These are phyloP conservation scores for Chytriomyces sp. DNA, from an alignment of 192 early-diverging fungal genomes.

Conservation along the genomic window DNA sequence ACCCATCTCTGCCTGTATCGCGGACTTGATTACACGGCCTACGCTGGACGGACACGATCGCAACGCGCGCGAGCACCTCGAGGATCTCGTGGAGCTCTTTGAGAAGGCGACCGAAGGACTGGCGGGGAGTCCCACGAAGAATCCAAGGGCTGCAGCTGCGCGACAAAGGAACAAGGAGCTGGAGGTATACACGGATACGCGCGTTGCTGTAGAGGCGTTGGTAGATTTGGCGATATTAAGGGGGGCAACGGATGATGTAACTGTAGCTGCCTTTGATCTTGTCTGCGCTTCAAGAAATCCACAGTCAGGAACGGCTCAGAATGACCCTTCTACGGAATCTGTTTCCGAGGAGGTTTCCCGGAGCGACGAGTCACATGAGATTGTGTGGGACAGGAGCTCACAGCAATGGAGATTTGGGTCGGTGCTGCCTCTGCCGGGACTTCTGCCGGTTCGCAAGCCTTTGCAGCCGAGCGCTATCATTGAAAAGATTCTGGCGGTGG, in stretches of 20 bases:
- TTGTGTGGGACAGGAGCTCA: background rate
- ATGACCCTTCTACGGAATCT: background rate
- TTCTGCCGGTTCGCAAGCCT: background rate
- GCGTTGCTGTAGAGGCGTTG: constrained; percentile 12
- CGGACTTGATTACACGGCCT: background rate
- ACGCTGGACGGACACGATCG: constrained; percentile 14
- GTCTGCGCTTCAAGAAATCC: background rate
- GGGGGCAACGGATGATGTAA: constrained; percentile 16
- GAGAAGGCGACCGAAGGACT: background rate
- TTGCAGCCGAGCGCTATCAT: too few relatives aligned
- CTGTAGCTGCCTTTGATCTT: constrained; percentile 9
- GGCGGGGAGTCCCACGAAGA: background rate
- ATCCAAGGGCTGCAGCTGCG: background rate
- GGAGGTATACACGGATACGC: background rate
- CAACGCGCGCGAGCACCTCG: background rate
- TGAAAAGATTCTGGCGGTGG: too few relatives aligned
- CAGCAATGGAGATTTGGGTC: background rate
- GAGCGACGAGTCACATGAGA: background rate
- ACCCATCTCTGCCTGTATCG: background rate
- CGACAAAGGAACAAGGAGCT: background rate
- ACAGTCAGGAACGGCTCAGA: background rate
- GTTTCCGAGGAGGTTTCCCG: background rate
- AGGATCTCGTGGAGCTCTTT: constrained; percentile 1
- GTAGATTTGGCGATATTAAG: constrained; percentile 11
- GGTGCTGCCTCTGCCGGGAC: background rate